These are phyloP conservation scores for Colletotrichum graminicola DNA, from an alignment of 2,329 filamentous ascomycete genomes.

Conservation along the genomic window DNA sequence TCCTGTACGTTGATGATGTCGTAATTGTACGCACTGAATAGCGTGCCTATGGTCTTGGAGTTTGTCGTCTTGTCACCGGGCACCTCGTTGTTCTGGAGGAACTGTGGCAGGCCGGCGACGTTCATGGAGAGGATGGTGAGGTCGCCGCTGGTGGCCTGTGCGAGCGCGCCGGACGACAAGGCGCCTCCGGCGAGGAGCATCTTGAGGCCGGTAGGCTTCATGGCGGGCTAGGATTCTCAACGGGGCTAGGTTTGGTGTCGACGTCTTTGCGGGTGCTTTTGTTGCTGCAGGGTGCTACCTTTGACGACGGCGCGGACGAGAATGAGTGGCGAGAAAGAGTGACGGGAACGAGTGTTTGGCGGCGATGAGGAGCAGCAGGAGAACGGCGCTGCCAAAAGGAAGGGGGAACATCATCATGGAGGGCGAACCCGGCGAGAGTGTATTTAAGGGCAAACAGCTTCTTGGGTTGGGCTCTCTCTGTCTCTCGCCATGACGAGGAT, in stretches of 20 bases:
- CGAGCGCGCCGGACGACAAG: constrained; percentile 17
- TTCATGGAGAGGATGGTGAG: constrained; percentile 69
- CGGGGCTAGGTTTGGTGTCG: background rate
- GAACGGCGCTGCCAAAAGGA: background rate
- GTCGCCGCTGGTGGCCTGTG: constrained; percentile 47
- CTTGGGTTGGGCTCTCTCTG: background rate
- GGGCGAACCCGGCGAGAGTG: background rate
- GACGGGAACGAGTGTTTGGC: background rate
- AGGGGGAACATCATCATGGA: too few relatives aligned
- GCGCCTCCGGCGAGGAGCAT: constrained; percentile 34
- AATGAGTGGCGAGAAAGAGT: background rate
- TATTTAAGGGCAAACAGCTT: constrained; percentile 2
- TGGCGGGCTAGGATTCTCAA: background rate
- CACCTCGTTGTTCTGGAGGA: constrained; percentile 71
- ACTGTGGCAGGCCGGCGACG: constrained; percentile 68
- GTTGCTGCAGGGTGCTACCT: background rate
- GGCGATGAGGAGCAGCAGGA: background rate
- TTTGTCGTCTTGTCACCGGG: constrained; percentile 72
- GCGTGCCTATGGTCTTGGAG: constrained; percentile 65
- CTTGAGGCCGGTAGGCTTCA: constrained; percentile 32
- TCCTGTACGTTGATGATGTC: constrained; percentile 76
- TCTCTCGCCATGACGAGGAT: background rate
- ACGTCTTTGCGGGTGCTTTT: background rate
- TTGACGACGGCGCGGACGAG: background rate
- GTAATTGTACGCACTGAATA: constrained; percentile 68